Percentiles rank a stretch among this genome's conserved stretches.
phyloP scores from a whole-genome alignment of 2,329 filamentous ascomycete genomes.

The Fusarium avenaceum region DNA sequence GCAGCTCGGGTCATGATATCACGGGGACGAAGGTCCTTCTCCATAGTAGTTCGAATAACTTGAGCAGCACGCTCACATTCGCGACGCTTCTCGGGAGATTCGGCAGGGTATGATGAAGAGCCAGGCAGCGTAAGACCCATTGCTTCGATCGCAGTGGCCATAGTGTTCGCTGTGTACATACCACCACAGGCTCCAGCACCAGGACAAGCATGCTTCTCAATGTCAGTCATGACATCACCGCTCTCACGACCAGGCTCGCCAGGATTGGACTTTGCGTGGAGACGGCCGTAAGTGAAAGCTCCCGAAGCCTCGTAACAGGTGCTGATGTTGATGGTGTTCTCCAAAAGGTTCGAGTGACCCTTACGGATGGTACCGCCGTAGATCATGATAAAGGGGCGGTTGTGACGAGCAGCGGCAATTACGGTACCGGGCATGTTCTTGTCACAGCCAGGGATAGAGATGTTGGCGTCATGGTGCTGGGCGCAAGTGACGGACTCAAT shows the following conservation, averaged over 20 bases:
- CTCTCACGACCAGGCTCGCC: conserved; percentile 75
- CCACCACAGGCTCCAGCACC: conserved; percentile 77
- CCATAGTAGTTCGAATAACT: conserved; percentile 83
- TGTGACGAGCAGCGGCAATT: conserved; percentile 92
- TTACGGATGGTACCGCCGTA: conserved; percentile 93
- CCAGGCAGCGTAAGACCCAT: conserved; percentile 89
- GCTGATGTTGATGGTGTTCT: conserved; percentile 86
- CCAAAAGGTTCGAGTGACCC: conserved; percentile 82
- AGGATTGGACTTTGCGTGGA: conserved; percentile 76
- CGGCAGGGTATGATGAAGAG: conserved; percentile 85
- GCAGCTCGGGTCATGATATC: conserved; percentile 83
- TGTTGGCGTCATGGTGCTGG: conserved; percentile 93
- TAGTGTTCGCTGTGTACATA: conserved; percentile 94
- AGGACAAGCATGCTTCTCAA: conserved; percentile 80
- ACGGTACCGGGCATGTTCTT: conserved; percentile 97
- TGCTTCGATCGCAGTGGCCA: conserved; percentile 89
- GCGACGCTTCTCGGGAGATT: conserved; percentile 84
- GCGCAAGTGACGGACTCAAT: conserved; percentile 94
- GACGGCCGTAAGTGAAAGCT: conserved; percentile 81
- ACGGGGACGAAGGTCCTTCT: conserved; percentile 83
- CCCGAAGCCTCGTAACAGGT: conserved; percentile 91
- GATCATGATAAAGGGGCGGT: conserved; percentile 93
- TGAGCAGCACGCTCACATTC: conserved; percentile 87
- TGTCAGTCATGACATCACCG: conserved; percentile 85
- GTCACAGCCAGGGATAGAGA: conserved; percentile 93